Conservation (phyloP, 352 stramenopile genomes). For the Pythium diclinum region DNA sequence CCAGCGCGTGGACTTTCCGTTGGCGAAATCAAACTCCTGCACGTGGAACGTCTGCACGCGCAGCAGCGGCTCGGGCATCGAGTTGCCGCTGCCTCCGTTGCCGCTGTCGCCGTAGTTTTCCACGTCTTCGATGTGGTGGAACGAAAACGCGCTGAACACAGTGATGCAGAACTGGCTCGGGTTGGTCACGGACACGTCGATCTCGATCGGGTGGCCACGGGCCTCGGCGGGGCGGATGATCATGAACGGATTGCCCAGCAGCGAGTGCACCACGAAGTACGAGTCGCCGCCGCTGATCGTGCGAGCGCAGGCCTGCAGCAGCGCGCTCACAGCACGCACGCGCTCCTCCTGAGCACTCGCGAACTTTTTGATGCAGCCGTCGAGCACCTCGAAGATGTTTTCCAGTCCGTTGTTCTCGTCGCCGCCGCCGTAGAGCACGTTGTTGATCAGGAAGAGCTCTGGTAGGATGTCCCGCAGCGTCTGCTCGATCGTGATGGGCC, state of each 20-base stretch:
- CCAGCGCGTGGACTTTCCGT: conserved; percentile 67
- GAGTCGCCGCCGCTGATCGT: conserved; percentile 79
- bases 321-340: conserved; percentile 59
- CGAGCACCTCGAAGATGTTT: conserved; percentile 80
- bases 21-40: conserved; percentile 76
- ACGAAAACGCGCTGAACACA: conserved; percentile 73
- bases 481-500: conserved; percentile 75
- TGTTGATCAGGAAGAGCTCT: conserved; percentile 76
- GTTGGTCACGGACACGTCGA: conserved; percentile 54
- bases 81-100: conserved; percentile 26
- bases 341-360: conserved; percentile 57
- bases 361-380: conserved; percentile 68
- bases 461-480: conserved; percentile 75
- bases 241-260: conserved; percentile 66
- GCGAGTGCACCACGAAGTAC: conserved; percentile 74
- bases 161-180: conserved; percentile 71
- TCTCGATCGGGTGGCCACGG: conserved; percentile 66
- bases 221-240: conserved; percentile 74
- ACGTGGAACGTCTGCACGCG: conserved; percentile 72
- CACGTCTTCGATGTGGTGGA: conserved; percentile 77
- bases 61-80: conserved; percentile 52
- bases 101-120: conserved; percentile 56
- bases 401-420: conserved; percentile 65
- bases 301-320: conserved; percentile 69
- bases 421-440: conserved; percentile 66